Evolutionary conservation across 106 monocot species (phyloP).

Genomic region (Ottelia alismoides): DNA sequence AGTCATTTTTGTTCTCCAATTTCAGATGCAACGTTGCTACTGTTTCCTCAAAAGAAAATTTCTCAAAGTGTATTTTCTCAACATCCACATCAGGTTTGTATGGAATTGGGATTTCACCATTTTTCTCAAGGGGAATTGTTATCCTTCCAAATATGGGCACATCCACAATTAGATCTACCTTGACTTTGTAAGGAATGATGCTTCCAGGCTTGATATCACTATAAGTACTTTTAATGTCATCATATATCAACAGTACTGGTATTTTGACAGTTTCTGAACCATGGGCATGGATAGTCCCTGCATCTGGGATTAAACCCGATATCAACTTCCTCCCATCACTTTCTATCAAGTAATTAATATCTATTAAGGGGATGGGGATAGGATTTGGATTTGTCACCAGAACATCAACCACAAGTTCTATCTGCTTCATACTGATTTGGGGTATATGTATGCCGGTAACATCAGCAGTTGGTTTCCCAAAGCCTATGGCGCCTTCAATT

Average conservation of each 20-base stretch:
- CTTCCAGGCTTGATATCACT: conserved; percentile 69
- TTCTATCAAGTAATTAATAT: conserved; percentile 69
- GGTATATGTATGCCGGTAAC: conserved; percentile 50
- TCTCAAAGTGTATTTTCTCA: conserved; percentile 44
- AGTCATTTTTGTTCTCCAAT: conserved; percentile 86
- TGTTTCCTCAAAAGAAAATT: conserved; percentile 75
- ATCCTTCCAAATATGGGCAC: conserved; percentile 54
- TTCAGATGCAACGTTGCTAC: conserved; percentile 49
- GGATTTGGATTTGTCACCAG: conserved; percentile 73
- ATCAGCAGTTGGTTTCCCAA: conserved; percentile 85
- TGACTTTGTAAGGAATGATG: conserved; percentile 60
- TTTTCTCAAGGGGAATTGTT: conserved; percentile 60
- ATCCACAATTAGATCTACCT: conserved; percentile 53
- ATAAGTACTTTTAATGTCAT: conserved; percentile 65
- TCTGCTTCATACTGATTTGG: conserved; percentile 52
- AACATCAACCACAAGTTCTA: conserved; percentile 60
- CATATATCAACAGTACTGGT: conserved; percentile 50
- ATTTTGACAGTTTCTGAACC: conserved; percentile 76
- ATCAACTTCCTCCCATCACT: conserved; percentile 74
- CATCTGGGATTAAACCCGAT: conserved; percentile 79
- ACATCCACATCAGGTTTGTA: conserved; percentile 76
- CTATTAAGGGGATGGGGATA: conserved; percentile 67
- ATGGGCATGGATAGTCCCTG: conserved; percentile 81
- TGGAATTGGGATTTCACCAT: conserved; percentile 66
- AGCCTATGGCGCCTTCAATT: conserved; percentile 72